A percentile compares a stretch with the other conserved stretches of the same genome.
Conservation (phyloP, 106 monocot species). For the Platanthera zijinensis region DNA sequence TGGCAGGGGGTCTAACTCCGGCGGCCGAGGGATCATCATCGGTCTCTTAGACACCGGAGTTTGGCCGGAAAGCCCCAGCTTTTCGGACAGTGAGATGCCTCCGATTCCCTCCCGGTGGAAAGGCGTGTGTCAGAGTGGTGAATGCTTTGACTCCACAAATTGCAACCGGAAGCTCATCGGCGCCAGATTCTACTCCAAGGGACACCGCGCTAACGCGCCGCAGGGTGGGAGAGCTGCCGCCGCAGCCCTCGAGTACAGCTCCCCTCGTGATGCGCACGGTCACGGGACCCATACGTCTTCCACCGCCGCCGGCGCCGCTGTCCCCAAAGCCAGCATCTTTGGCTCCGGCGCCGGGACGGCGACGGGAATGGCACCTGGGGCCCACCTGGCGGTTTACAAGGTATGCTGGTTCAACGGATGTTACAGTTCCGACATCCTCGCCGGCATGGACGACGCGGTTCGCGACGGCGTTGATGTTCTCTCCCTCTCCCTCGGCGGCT, state of each 20-base stretch:
- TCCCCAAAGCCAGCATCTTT: slow-evolving; percentile 42
- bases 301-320: slow-evolving; percentile 54
- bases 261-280: slow-evolving; percentile 68
- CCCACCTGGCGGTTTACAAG: slow-evolving; percentile 80
- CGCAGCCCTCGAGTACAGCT: slow-evolving; percentile 47
- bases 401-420: slow-evolving; percentile 92
- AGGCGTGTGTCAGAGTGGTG: slow-evolving; percentile 68
- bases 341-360: slow-evolving; percentile 51
- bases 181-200: slow-evolving; percentile 68
- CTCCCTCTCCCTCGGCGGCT: slow-evolving; percentile 80
- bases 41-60: slow-evolving; percentile 90
- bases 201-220: slow-evolving; percentile 47
- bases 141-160: slow-evolving; percentile 48
- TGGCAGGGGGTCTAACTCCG: slow-evolving; percentile 31
- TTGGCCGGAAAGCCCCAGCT: slow-evolving; percentile 94
- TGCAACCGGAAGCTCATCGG: slow-evolving; percentile 95
- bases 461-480: slow-evolving; percentile 72
- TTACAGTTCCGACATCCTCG: slow-evolving; percentile 90
- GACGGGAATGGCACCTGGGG: slow-evolving; percentile 52
- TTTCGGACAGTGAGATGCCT: slow-evolving; percentile 45
- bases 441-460: slow-evolving; percentile 80
- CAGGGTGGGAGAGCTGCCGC: not conserved
- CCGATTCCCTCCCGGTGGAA: slow-evolving; percentile 56
- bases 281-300: slow-evolving; percentile 89
- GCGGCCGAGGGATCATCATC: slow-evolving; percentile 43